Conservation (phyloP, 306 rosid species). For the Citrullus mucosospermus region DNA sequence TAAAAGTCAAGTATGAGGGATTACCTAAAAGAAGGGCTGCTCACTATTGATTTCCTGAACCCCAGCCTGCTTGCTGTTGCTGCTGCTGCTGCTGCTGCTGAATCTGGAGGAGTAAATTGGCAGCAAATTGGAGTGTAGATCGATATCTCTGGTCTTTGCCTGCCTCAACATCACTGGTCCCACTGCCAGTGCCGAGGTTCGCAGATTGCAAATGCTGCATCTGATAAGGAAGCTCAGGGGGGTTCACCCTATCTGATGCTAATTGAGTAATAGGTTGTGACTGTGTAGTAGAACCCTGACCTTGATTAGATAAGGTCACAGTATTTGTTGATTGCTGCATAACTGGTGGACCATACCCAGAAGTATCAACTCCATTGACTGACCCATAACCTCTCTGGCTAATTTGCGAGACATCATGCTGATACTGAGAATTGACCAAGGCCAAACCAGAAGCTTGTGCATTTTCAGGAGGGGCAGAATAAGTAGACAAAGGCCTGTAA, state of each 20-base stretch:
- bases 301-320: conserved; percentile 34
- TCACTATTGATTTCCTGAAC: conserved; percentile 71
- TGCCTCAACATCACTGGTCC: conserved; percentile 63
- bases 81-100: conserved; percentile 90
- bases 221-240: conserved; percentile 48
- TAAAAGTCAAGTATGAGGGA: neutral
- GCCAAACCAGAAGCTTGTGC: conserved; percentile 41
- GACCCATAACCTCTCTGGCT: conserved; percentile 41
- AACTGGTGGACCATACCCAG: conserved; percentile 49
- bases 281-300: conserved; percentile 37
- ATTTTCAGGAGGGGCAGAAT: conserved; percentile 36
- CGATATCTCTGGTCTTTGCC: conserved; percentile 84
- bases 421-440: conserved; percentile 45
- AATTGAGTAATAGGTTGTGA: conserved; percentile 35
- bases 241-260: conserved; percentile 37
- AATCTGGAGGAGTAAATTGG: conserved; percentile 83
- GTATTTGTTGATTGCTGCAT: conserved; percentile 42
- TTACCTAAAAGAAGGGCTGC: conserved; percentile 37
- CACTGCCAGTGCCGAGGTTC: conserved; percentile 44
- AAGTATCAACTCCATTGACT: conserved; percentile 45
- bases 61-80: conserved; percentile 42
- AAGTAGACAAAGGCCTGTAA: conserved; percentile 45
- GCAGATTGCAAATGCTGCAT: conserved; percentile 54
- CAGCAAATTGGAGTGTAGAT: conserved; percentile 88
- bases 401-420: conserved; percentile 32